Evolutionary conservation across 345 rosid genomes (phyloP).

Genomic region (Balakata baccata): DNA sequence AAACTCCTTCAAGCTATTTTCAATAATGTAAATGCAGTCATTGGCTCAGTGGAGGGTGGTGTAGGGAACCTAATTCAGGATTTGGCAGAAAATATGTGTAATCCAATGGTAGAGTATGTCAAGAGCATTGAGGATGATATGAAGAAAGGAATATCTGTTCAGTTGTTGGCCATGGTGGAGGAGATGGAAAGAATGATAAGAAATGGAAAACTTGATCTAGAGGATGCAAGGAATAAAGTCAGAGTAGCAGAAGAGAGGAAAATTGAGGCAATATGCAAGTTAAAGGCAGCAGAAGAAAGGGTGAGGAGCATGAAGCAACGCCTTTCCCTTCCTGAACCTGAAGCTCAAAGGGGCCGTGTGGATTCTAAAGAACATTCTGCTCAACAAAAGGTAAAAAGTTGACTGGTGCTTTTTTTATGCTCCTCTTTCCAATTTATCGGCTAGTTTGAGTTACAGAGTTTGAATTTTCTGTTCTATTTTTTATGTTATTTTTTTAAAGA

Average conservation of each 20-base stretch:
- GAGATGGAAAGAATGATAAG: slow-evolving; percentile 45
- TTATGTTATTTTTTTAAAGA: no score
- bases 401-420: background rate
- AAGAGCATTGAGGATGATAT: slow-evolving; percentile 46
- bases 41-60: slow-evolving; percentile 49
- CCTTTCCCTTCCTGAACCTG: slow-evolving; percentile 23
- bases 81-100: slow-evolving; percentile 46
- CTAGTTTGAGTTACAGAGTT: background rate
- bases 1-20: slow-evolving; percentile 43
- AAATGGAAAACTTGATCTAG: slow-evolving; percentile 42
- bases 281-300: slow-evolving; percentile 43
- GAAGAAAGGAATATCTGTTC: slow-evolving; percentile 41
- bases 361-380: background rate
- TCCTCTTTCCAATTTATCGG: background rate
- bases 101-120: slow-evolving; percentile 54
- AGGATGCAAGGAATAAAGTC: slow-evolving; percentile 44
- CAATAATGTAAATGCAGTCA: slow-evolving; percentile 33
- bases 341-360: slow-evolving; percentile 22
- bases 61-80: slow-evolving; percentile 45
- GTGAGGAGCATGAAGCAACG: slow-evolving; percentile 34
- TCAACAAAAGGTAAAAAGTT: slow-evolving; percentile 3
- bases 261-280: slow-evolving; percentile 38
- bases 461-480: background rate
- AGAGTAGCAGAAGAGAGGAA: slow-evolving; percentile 48
- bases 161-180: slow-evolving; percentile 39